Base-by-base conservation (phyloP, 495 filamentous ascomycete species). In the Glarea lozoyensis region DNA sequence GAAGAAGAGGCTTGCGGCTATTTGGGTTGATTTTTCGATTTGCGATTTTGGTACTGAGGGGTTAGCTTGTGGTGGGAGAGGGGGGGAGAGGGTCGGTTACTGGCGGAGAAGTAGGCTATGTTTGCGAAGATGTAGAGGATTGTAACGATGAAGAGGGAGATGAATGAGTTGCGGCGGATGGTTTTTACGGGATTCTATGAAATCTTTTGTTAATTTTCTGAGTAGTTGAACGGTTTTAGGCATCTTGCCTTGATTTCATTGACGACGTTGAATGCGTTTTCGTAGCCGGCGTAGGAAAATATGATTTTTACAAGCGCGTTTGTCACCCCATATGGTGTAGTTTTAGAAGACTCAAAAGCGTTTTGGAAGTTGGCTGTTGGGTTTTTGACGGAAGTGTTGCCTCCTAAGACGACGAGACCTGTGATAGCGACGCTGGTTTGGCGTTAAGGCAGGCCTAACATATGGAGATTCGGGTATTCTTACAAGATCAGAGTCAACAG, bases 231-330 rank as follows among this genome's bases (percentile, higher is more conserved):
- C 18, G 11, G 35, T 10, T 47, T 54, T 2, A 42, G 53, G 10
- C 53, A 50, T 6, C 62, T 42, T 29, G 73, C 67, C 56, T 72
- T 76, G 43, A 82, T 69, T 57, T 84, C 80, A 44, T 81, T 81
- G 31, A 80, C 75, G 13, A 84, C 62, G 40, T 75, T 74, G 51
- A 82, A 81, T 0, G 78, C 75, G 49, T 82, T 82, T 9, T 57
- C 53, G 37, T 74, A 84, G 0, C 80, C 79, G 0, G 64, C 52
- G 48, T 82, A 84, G 0, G 79, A 71, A 46, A 81, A 82, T 23
- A 79, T 69, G 25, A 84, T 68, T 36, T 76, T 76, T 45, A 78
- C 66, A 17, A 82, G 50, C 9, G 79, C 78, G 33, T 74, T 75
- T 0, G 77, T 73, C 10, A 75, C 58, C 2, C 73, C 73, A 46